Evolutionary conservation across 2,329 filamentous ascomycete genomes (phyloP), one percentile per base, ranked within the genome.

Genomic region (Ceratocystis diversiconidia): DNA sequence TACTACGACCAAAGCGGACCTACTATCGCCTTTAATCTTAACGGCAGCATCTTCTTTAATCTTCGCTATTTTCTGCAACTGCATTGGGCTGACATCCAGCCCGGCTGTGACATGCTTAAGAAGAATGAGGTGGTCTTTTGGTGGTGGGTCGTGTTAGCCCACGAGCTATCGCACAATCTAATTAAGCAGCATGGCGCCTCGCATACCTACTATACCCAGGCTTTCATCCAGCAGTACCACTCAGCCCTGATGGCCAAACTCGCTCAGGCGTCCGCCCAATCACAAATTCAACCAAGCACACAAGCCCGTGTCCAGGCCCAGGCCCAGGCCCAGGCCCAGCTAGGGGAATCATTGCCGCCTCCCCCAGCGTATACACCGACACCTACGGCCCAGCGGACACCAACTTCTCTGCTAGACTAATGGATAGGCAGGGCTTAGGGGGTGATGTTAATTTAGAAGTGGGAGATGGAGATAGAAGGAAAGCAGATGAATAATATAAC

Each of bases 81-180:
- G 41, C 92, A 97, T 72, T 79, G 83, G 57, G 71, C 76, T 15
- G 74, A 78, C 68, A 74, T 84, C 61, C 55, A 70, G 63, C 25
- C 72, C 61, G 28, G 55, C 43, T 17, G 84, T 79, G 43, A 48
- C 28, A 19, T n/a, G 25, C 50, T 41, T 8, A 63, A 65, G 43
- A 67, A 65, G 63, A 59, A 36, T 6, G 88, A 94, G 68, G 89
- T 89, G 2, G 78, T 85, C 66, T 83, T 87, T 0, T 95, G 92
- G 79, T 97, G 92, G 92, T 96, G 88, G 84, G 88, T 96, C 69
- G 91, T 94, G n/a, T 74, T 96, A 68, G 95, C 91, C 68, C 94
- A 99, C 73, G 95, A 99, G 76, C 77, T 99, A 74, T 92, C 94
- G 66, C 94, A 99, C 76, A 99, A 99, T 73, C 77, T 99, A 65